These are phyloP conservation scores for Lentinula sp. DNA, from an alignment of 768 basidiomycete species.

Conservation along the genomic window DNA sequence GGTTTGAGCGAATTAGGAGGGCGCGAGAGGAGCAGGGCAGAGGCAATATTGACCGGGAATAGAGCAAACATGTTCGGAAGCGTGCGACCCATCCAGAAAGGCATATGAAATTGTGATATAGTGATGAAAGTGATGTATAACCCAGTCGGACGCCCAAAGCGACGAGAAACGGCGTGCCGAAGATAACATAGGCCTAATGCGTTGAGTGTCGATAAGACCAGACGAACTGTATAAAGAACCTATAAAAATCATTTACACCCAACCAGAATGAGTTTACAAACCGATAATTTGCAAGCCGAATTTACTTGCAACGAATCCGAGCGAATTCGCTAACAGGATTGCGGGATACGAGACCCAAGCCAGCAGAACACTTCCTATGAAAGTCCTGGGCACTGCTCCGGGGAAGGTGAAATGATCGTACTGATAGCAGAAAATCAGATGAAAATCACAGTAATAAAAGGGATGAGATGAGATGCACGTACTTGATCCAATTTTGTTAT, in stretches of 20 bases:
- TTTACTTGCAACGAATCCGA: conserved; percentile 48
- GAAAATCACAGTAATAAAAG: background rate
- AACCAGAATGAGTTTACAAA: conserved; percentile 25
- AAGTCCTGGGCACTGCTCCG: conserved; percentile 86
- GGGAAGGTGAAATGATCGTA: conserved; percentile 90
- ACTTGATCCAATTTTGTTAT: conserved; percentile 43
- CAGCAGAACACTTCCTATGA: conserved; percentile 70
- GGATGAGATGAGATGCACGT: conserved; percentile 16
- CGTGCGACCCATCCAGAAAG: conserved; percentile 91
- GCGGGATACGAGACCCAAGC: conserved; percentile 51
- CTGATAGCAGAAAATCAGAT: conserved; percentile 29
- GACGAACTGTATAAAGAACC: conserved; percentile 47
- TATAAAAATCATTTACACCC: background rate
- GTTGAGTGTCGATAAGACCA: conserved; percentile 64
- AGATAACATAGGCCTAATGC: conserved; percentile 57
- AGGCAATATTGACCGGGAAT: conserved; percentile 57
- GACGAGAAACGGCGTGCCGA: conserved; percentile 50
- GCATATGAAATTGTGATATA: conserved; percentile 82
- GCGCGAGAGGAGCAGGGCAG: conserved; percentile 40
- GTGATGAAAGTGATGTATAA: conserved; percentile 64
- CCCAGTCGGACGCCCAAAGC: conserved; percentile 58
- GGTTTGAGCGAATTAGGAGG: conserved; percentile 33
- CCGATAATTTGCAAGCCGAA: conserved; percentile 67
- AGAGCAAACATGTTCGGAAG: conserved; percentile 93
- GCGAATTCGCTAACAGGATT: conserved; percentile 30